Conservation (phyloP, 2,329 filamentous ascomycete species). For the Aspergillus aculeatus region DNA sequence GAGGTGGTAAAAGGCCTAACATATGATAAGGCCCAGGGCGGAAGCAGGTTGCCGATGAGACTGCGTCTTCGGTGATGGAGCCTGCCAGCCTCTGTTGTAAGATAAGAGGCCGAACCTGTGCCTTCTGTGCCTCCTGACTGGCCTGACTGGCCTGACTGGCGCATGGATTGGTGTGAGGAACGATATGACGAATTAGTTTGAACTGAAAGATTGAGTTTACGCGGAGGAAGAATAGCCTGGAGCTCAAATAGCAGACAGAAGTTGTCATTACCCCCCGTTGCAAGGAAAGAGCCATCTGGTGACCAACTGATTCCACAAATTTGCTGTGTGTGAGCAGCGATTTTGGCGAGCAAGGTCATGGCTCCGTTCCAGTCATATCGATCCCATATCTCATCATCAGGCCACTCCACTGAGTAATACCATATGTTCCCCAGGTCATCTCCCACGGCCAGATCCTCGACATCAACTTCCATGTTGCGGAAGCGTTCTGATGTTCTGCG, state of each 20-base stretch:
- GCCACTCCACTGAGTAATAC: constrained; percentile 89
- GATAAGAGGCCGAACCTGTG: constrained; percentile 23
- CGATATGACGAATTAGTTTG: constrained; percentile 11
- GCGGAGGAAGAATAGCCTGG: constrained; percentile 50
- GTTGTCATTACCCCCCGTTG: constrained; percentile 92
- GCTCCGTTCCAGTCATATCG: constrained; percentile 73
- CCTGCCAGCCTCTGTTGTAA: constrained; percentile 19
- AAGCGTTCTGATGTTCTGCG: constrained; percentile 50
- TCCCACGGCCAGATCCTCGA: constrained; percentile 82
- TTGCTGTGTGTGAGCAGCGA: constrained; percentile 80
- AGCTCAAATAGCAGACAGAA: constrained; percentile 77
- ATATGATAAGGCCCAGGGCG: constrained; percentile 26
- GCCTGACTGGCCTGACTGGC: constrained; percentile 10
- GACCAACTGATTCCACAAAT: constrained; percentile 94
- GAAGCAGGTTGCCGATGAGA: constrained; percentile 26
- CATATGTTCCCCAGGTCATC: constrained; percentile 81
- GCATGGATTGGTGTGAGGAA: background rate
- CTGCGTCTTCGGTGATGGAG: constrained; percentile 24
- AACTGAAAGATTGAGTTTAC: constrained; percentile 13
- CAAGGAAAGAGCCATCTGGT: constrained; percentile 70
- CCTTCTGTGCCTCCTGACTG: constrained; percentile 14
- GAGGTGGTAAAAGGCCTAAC: constrained; percentile 18
- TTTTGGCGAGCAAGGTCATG: constrained; percentile 73
- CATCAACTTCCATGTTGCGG: constrained; percentile 56
- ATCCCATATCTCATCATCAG: constrained; percentile 55